These are phyloP conservation scores for Salix arbutifolia DNA, from an alignment of 345 rosid species.

Conservation along the genomic window DNA sequence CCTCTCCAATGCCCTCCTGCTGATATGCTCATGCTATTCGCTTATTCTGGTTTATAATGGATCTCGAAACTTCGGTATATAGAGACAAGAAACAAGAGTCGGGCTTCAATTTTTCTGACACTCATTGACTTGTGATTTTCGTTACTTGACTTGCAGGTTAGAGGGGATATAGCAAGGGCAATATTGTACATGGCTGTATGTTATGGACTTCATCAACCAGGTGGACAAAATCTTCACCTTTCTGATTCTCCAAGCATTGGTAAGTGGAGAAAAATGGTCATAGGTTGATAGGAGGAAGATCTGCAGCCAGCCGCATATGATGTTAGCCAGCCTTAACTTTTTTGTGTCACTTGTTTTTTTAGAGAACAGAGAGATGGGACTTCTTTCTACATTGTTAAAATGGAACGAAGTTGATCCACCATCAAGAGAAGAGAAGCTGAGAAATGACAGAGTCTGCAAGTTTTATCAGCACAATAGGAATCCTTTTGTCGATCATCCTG, in stretches of 20 bases:
- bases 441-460: slow-evolving; percentile 22
- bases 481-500: slow-evolving; percentile 22
- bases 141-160: slow-evolving; percentile 9
- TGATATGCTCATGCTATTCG: not conserved
- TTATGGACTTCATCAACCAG: slow-evolving; percentile 16
- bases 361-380: slow-evolving; percentile 20
- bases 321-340: not conserved
- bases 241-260: slow-evolving; percentile 19
- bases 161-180: slow-evolving; percentile 24
- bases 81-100: not conserved
- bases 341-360: not conserved
- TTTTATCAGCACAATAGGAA: slow-evolving; percentile 19
- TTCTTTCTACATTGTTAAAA: slow-evolving; percentile 17
- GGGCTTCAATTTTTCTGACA: not conserved
- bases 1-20: too few species aligned
- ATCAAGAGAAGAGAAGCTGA: slow-evolving; percentile 19
- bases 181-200: slow-evolving; percentile 21
- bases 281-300: not conserved
- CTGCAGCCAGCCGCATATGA: not conserved
- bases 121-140: not conserved
- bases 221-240: slow-evolving; percentile 18
- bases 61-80: not conserved
- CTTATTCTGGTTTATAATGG: not conserved
- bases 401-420: slow-evolving; percentile 20
- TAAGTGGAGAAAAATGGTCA: slow-evolving; percentile 5